Percentiles rank a stretch among this genome's conserved stretches.
phyloP scores from a whole-genome alignment of 768 basidiomycete species.

The Cantharellus anzutake region DNA sequence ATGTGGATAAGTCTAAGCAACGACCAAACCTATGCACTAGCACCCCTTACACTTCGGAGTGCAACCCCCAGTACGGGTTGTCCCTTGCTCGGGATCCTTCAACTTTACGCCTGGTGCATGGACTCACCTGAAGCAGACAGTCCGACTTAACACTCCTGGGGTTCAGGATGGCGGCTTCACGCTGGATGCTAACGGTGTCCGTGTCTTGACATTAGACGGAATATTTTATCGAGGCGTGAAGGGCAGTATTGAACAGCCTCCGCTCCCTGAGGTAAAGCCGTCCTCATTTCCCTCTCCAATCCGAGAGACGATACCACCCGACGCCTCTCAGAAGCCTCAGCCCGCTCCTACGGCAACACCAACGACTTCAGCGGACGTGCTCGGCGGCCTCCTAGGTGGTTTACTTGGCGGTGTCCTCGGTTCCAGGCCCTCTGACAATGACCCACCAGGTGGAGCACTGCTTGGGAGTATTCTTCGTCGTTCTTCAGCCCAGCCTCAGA shows the following conservation, averaged over 20 bases:
- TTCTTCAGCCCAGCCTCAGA: no score
- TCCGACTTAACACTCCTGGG: conserved; percentile 58
- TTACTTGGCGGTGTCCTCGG: not conserved
- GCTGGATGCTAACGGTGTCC: conserved; percentile 41
- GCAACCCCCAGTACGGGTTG: conserved; percentile 47
- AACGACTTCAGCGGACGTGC: not conserved
- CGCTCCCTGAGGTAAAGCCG: conserved; percentile 10
- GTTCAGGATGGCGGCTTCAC: conserved; percentile 42
- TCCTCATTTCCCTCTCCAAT: not conserved
- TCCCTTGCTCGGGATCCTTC: conserved; percentile 58
- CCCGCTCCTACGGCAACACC: not conserved
- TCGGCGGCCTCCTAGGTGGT: not conserved
- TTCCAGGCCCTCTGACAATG: not conserved
- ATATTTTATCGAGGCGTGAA: conserved; percentile 38
- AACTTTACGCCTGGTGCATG: conserved; percentile 39
- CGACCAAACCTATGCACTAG: conserved; percentile 32
- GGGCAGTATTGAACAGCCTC: conserved; percentile 7
- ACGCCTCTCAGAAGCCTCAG: not conserved
- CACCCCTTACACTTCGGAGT: conserved; percentile 37
- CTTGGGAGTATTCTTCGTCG: no score
- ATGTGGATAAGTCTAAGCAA: conserved; percentile 57
- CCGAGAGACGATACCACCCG: not conserved
- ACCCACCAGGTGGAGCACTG: no score
- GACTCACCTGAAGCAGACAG: conserved; percentile 54
- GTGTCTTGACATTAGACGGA: conserved; percentile 34